Evolutionary conservation across 148 eudicot species (phyloP), one percentile per base, ranked within the genome.

Genomic region (Chenopodium berlandieri): DNA sequence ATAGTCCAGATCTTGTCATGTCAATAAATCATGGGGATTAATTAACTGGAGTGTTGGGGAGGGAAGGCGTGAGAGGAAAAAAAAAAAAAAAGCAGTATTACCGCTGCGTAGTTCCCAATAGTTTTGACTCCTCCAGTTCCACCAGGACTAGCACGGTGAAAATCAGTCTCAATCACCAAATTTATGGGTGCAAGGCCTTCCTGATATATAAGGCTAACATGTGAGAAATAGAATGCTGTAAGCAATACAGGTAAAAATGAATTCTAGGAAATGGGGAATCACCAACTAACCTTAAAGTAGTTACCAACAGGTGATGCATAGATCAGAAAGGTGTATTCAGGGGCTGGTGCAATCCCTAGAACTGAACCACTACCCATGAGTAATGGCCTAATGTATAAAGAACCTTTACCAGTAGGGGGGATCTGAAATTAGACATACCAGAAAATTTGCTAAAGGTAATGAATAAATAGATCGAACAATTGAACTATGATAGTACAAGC

Each of bases 131-230:
- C 98, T 82, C 98, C 98, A 25, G 98, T 96, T 73, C 99, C 99
- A 83, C 99, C 99, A 80, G 99, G 99, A 76, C 90, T 87, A 85
- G 99, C 99, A 79, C 98, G 92, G 84, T 96, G 99, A 86, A 96
- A 85, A 83, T 96, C 94, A 75, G 91, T 92, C 87, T 96, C 97
- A 82, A 96, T 87, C 72, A 94, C 81, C 90, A 96, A 84, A 86
- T 94, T 91, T 75, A 96, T 94, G 78, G 97, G 98, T 47, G 97
- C 91, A 78, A 94, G 88, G 79, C 98, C 97, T 88, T 89, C 98
- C 99, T 96, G 92, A 58, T 64, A 85, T 22, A 44, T 82, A 19
- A 79, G 23, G 82, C 80, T 47, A 34, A 82, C 25, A 56, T 66
- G 78, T 48, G 50, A 80, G 70, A 44, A 71, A 37, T 83, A 6